Conservation (phyloP, 805 yeast genomes). For the Spathaspora passalidarum region DNA sequence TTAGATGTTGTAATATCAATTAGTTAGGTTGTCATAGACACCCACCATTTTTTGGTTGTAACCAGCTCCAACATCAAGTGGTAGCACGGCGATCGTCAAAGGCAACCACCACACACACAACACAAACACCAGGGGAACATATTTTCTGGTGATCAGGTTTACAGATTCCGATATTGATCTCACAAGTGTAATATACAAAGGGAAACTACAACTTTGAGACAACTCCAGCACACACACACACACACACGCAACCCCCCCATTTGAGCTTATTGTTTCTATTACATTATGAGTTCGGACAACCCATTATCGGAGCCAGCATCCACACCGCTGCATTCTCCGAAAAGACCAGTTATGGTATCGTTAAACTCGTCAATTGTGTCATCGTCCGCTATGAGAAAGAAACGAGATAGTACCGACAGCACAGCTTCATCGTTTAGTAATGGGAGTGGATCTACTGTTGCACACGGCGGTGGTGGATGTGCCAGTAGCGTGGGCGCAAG, state of each 20-base stretch:
- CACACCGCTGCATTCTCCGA: background rate
- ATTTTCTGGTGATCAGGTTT: background rate
- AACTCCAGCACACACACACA: no score
- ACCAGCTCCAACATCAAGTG: background rate
- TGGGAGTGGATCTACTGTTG: background rate
- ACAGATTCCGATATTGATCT: background rate
- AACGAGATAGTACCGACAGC: background rate
- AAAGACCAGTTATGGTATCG: background rate
- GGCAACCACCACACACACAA: no score
- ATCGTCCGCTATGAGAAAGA: background rate
- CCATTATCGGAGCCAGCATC: constrained; percentile 1
- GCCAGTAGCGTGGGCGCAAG: background rate
- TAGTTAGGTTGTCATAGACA: no score
- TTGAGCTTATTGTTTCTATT: background rate
- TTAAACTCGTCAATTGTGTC: background rate
- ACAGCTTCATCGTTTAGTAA: background rate
- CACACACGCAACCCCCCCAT: no score
- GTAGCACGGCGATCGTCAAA: background rate
- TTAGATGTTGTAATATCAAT: no score
- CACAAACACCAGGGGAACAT: background rate
- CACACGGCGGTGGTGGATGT: no score
- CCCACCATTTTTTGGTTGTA: background rate
- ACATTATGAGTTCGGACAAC: constrained; percentile 5
- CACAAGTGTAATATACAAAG: background rate
- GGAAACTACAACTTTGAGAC: background rate